Base-by-base conservation (phyloP, 306 rosid species). In the Senna tora region DNA sequence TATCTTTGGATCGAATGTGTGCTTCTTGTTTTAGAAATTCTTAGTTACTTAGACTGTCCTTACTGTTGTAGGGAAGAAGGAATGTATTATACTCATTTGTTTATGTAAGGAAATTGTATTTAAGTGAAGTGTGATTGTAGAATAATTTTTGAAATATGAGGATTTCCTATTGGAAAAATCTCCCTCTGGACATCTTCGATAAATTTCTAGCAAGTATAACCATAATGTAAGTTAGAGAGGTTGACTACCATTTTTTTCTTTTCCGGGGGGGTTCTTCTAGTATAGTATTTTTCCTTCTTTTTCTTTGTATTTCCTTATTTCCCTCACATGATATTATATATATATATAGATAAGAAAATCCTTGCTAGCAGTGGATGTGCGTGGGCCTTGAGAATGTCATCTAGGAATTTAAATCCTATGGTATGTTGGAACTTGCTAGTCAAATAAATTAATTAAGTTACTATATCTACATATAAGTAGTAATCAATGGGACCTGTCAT, bases 11-110 rank as follows among this genome's bases (percentile, higher is more conserved):
- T 14, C 39, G 30, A 14, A 28, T 5, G 2, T 71, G 59, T 77
- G 6, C 71, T 28, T 41, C 73, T 76, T 67, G 17, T 61, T 59
- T 49, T 9, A 34, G 66, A 65, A 72, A 5, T 51, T 51, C 8
- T 0, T 75, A 30, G 16, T 75, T 71, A 41, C 39, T 28, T 53
- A 36, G 6, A n/a, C 7, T 63, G 25, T 45, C 30, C 45, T 74
- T 28, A 22, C 21, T 9, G n/a, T n/a, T n/a, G 15, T 43, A 43
- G 16, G 49, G 12, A 43, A 43, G 15, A 43, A 43, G 49, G 16
- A 53, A 65, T 53, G 42, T 54, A n/a, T n/a, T n/a, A n/a, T n/a
- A n/a, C n/a, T n/a, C n/a, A n/a, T n/a, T n/a, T n/a, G n/a, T n/a
- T n/a, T n/a, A n/a, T n/a, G n/a, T n/a, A n/a, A n/a, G 39, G 38